phyloP scores from a whole-genome alignment of 1,284 basidiomycete genomes.

The Rhodotorula sp. region DNA sequence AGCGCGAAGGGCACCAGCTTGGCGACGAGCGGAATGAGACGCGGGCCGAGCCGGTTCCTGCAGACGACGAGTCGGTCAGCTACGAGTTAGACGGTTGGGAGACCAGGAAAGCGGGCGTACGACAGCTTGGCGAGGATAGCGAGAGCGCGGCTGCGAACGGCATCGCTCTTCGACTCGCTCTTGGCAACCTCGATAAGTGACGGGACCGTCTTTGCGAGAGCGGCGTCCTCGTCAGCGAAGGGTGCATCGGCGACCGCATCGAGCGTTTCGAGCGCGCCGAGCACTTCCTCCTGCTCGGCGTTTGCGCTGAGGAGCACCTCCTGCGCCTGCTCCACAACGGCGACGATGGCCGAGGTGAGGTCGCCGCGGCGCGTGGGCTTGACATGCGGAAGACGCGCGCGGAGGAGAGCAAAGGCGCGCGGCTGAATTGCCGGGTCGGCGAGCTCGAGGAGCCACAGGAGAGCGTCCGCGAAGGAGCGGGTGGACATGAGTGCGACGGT shows the following conservation, averaged over 20 bases:
- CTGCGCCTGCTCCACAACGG: conserved; percentile 60
- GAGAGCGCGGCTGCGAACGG: conserved; percentile 52
- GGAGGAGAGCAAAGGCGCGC: conserved; percentile 58
- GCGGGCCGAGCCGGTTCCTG: conserved; percentile 69
- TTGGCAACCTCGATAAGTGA: conserved; percentile 58
- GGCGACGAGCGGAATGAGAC: conserved; percentile 78
- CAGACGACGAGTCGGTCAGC: not conserved
- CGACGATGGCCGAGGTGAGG: conserved; percentile 57
- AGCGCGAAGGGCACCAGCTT: conserved; percentile 66
- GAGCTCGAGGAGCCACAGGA: conserved; percentile 47
- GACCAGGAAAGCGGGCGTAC: conserved; percentile 41
- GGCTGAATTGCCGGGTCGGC: conserved; percentile 37
- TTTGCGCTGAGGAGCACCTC: conserved; percentile 54
- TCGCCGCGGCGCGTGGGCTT: conserved; percentile 61
- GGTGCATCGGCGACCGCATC: conserved; percentile 62
- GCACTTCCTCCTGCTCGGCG: conserved; percentile 51
- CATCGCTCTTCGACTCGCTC: conserved; percentile 50
- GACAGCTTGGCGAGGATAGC: conserved; percentile 63
- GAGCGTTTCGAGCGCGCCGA: too few species aligned
- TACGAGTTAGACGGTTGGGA: conserved; percentile 48
- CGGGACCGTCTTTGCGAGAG: conserved; percentile 64
- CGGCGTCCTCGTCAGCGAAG: conserved; percentile 65
- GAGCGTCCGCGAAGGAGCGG: conserved; percentile 61
- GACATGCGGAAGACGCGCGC: conserved; percentile 66
- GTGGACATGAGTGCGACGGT: conserved; percentile 55